phyloP scores from a whole-genome alignment of 179 eudicot species.

The Gypsophila paniculata region DNA sequence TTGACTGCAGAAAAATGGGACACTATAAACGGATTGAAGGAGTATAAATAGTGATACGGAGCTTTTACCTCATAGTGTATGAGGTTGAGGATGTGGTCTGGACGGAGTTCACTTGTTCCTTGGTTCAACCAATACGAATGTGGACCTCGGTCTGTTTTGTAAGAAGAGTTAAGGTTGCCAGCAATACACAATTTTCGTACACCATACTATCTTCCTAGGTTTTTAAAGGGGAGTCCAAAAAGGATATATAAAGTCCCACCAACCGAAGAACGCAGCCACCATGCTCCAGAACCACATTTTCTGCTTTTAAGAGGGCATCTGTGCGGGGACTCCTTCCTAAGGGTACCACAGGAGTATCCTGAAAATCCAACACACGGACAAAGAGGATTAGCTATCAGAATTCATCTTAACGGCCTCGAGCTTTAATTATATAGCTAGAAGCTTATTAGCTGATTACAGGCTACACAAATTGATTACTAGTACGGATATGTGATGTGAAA shows the following conservation, averaged over 20 bases:
- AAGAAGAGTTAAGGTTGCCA: constrained; percentile 41
- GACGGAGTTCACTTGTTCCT: constrained; percentile 58
- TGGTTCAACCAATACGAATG: constrained; percentile 71
- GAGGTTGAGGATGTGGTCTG: constrained; percentile 77
- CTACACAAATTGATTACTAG: neutral
- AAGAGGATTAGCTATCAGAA: neutral
- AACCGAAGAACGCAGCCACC: constrained; percentile 81
- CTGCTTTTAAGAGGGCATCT: constrained; percentile 70
- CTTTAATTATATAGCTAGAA: neutral
- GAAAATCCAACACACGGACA: neutral
- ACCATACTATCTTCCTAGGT: neutral
- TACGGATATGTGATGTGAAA: neutral
- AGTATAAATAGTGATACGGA: too few species aligned
- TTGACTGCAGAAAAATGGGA: neutral
- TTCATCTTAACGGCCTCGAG: neutral
- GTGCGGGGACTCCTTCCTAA: constrained; percentile 73
- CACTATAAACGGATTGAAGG: neutral
- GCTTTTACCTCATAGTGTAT: constrained; percentile 77
- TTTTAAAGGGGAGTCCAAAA: constrained; percentile 14
- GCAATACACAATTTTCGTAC: neutral
- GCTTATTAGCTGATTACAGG: neutral
- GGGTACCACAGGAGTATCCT: constrained; percentile 69
- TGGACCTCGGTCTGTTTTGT: constrained; percentile 83
- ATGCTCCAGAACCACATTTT: constrained; percentile 58
- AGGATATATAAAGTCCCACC: constrained; percentile 97